phyloP scores from a whole-genome alignment of 805 yeast species.

The Candida mattraensis region DNA sequence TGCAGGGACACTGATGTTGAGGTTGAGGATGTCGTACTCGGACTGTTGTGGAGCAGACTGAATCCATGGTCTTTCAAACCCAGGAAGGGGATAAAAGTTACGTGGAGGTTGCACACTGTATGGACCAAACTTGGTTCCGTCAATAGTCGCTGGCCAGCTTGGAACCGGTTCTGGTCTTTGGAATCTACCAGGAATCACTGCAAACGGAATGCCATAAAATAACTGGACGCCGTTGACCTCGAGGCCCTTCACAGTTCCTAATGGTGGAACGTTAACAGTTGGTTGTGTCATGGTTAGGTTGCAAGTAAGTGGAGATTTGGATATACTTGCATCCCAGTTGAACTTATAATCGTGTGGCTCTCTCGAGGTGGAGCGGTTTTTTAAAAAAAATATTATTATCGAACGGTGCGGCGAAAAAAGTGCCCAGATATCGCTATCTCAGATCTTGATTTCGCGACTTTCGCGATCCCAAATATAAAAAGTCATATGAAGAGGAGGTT shows the following conservation, averaged over 20 bases:
- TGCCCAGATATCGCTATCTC: too few species aligned
- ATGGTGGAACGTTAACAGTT: conserved; percentile 2
- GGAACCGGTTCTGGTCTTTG: conserved; percentile 7
- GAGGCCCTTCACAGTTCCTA: conserved; percentile 5
- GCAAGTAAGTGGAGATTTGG: too few species aligned
- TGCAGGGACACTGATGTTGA: conserved; percentile 7
- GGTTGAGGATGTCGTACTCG: conserved; percentile 8
- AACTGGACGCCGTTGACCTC: conserved; percentile 3
- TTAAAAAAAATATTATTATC: too few species aligned
- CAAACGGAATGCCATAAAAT: conserved; percentile 9
- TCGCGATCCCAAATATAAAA: too few species aligned
- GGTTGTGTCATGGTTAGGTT: too few species aligned
- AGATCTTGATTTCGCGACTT: too few species aligned
- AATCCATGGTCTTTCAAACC: conserved; percentile 10
- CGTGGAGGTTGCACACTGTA: conserved; percentile 9
- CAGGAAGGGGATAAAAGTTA: conserved; percentile 7
- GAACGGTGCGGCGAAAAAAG: too few species aligned
- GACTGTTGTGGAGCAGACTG: conserved; percentile 3
- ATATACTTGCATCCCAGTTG: too few species aligned
- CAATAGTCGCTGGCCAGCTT: conserved; percentile 4
- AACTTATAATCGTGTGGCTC: too few species aligned
- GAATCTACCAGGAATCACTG: conserved; percentile 9
- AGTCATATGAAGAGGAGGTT: too few species aligned
- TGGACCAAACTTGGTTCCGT: conserved; percentile 9
- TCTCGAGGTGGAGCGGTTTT: too few species aligned